Base-by-base conservation (phyloP, 1,284 basidiomycete genomes). In the Ceratorhiza oryzae-sativae region DNA sequence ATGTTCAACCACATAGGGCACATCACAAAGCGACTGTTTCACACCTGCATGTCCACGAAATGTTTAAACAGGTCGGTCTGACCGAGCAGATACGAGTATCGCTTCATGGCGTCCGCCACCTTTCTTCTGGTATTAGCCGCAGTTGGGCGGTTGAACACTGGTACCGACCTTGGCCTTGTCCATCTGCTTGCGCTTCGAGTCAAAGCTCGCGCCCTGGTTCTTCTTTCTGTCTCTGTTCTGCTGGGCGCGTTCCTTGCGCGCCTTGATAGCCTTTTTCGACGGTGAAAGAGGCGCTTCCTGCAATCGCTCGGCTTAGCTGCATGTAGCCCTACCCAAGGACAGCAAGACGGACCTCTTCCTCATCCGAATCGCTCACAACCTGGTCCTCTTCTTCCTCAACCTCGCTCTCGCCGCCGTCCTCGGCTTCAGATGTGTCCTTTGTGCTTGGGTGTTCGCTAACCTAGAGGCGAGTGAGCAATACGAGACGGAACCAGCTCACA, bases 21-120 rank as follows among this genome's bases (percentile, higher is more conserved):
- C 39, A 53, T 23, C 15, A 48, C n/a, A 23, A 18, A 23, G 34
- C 27, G n/a, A 73, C 83, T 61, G n/a, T n/a, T n/a, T n/a, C n/a
- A n/a, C 45, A 91, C 93, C 86, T 97, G 96, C 81, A 97, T 90
- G 78, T 97, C 93, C 8, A 97, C 92, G 77, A 98, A 98, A 80
- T 97, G 95, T 77, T 94, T 93, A 84, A 98, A 98, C 18, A 97
- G 84, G 76, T 98, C 96, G 0, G 95, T 98, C 80, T 98, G 95
- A 6, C 95, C 96, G 0, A 98, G 86, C 18, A 98, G 86, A 80
- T 97, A 97, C 8, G 92, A 94, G 80, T 97, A 98, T 13, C 94
- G 90, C 81, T 97, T 98, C 76, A 97, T 92, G 36, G 94, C 93
- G 78, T 97, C 95, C n/a, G 92, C 83, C 39, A 95, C 86, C 93